Evolutionary conservation across 108 stramenopile genomes (phyloP), one percentile per base, ranked within the genome.

Genomic region (Nitzschia sp.): DNA sequence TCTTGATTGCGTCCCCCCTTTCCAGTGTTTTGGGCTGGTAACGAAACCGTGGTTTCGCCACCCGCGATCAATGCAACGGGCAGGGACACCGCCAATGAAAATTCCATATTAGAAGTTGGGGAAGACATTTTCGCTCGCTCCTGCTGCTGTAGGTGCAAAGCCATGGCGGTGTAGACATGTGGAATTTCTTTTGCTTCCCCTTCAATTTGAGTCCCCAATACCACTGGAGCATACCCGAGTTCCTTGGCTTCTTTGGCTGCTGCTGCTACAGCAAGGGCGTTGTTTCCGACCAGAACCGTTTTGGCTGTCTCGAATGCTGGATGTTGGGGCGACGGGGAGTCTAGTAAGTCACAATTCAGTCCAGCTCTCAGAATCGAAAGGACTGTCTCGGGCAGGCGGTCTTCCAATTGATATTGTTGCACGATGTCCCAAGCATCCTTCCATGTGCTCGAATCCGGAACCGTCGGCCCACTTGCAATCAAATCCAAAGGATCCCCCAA

Each of bases 1-100:
- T 95, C 94, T 78, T 91, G 90, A 75, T 95, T 95, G n/a, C 94
- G 73, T 21, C 94, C 94, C 17, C 94, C 94, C 62, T 82, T 87
- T 26, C 94, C 94, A 36, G 32, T 69, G 63, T 64, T 73, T 22
- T 68, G 65, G 0, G 75, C 54, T 53, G 82, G 67, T 31, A 95
- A 54, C 8, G 90, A 79, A n/a, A 95, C 94, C 19, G 89, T 90
- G 16, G 89, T 95, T 80, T 95, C 94, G 11, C 94, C 94, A n/a
- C 94, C 94, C 9, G 79, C 78, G 64, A 94, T 91, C 26, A 94
- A 30, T 11, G 90, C 89, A 16, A 60, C 76, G 25, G 90, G 90
- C 44, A 87, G 76, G 15, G 55, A 29, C 13, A 80, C 60, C 21
- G 66, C 54, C 5, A 71, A 17, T 0, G 59, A 36, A 53, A 41